These are phyloP conservation scores for Pterocarpus santalinus DNA, from an alignment of 306 rosid species.

Conservation along the genomic window DNA sequence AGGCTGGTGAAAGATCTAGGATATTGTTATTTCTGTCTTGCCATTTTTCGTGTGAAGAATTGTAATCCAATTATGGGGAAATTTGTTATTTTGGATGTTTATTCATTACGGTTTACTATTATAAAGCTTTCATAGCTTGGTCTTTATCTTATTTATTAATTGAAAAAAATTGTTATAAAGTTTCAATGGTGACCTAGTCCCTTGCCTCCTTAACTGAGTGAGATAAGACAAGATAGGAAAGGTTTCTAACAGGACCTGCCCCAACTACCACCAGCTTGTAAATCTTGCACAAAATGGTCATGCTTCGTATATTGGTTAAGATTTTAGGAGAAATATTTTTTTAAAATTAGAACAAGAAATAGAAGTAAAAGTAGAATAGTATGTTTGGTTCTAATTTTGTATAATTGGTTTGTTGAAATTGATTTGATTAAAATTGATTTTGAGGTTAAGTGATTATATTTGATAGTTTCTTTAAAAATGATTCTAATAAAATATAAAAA, in stretches of 20 bases:
- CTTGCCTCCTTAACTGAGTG: background rate
- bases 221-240: background rate
- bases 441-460: too few relatives aligned
- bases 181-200: background rate
- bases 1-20: slow-evolving; percentile 30
- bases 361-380: too few relatives aligned
- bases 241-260: background rate
- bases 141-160: background rate
- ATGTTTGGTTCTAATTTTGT: too few relatives aligned
- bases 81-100: slow-evolving; percentile 36
- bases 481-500: too few relatives aligned
- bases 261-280: background rate
- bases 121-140: background rate
- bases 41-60: slow-evolving; percentile 36
- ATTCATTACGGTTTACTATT: slow-evolving; percentile 19
- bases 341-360: too few relatives aligned
- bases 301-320: too few relatives aligned
- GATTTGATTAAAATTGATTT: too few relatives aligned
- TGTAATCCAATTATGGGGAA: slow-evolving; percentile 33
- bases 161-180: background rate
- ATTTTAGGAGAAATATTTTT: too few relatives aligned
- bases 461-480: too few relatives aligned
- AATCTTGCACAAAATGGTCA: background rate
- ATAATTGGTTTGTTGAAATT: too few relatives aligned
- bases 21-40: slow-evolving; percentile 10